Conservation (phyloP, 108 stramenopile genomes). For the Ochromonas danica region DNA sequence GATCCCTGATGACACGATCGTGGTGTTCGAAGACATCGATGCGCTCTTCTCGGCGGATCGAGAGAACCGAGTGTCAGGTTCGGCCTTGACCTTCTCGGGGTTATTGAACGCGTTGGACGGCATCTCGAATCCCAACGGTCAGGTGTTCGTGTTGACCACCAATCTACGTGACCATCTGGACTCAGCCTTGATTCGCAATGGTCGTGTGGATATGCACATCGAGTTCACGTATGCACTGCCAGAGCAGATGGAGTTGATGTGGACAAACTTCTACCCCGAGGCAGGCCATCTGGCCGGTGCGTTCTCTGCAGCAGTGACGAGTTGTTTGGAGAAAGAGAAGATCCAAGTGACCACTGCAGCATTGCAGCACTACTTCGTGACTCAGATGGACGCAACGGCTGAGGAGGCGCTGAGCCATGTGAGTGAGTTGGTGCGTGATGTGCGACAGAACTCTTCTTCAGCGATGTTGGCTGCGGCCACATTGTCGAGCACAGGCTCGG, state of each 20-base stretch:
- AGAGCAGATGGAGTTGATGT: constrained; percentile 5
- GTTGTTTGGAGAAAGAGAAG: neutral
- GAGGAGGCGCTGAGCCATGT: neutral
- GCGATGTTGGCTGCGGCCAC: no score
- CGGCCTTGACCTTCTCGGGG: neutral
- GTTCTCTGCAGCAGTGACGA: neutral
- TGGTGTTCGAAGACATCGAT: neutral
- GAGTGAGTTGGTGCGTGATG: neutral
- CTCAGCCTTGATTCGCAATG: neutral
- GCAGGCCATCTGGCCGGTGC: neutral
- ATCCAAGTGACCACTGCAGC: neutral
- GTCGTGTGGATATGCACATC: neutral
- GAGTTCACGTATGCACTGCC: neutral
- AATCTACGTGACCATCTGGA: neutral
- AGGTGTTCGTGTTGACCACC: constrained; percentile 1
- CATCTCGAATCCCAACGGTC: neutral
- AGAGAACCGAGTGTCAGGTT: neutral
- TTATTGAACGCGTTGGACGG: neutral
- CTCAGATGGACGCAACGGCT: neutral
- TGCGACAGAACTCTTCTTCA: neutral
- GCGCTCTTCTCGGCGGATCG: neutral
- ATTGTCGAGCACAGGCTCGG: no score
- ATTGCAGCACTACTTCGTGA: neutral
- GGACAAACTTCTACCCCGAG: neutral
- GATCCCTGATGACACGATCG: neutral